These are phyloP conservation scores for Angophora floribunda DNA, from an alignment of 345 rosid species.

Conservation along the genomic window DNA sequence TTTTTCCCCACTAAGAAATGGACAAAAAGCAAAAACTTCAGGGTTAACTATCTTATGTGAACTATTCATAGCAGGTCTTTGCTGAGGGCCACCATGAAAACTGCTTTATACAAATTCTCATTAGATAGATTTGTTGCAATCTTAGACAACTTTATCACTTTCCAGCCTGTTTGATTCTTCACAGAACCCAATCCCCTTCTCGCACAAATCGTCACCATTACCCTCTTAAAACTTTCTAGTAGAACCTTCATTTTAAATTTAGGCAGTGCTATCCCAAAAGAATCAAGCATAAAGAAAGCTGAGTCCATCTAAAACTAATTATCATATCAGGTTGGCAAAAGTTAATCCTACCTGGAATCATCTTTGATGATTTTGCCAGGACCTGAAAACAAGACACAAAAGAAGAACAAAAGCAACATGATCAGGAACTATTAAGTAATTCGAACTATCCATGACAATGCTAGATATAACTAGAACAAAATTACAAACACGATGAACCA, in stretches of 20 bases:
- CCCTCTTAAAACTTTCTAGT: not conserved
- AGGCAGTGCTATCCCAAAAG: not conserved
- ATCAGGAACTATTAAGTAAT: not conserved
- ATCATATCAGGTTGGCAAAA: not conserved
- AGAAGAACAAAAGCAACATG: not conserved
- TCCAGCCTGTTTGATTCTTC: not conserved
- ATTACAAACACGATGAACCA: not conserved
- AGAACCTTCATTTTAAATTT: not conserved
- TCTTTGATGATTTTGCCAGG: conserved; percentile 87
- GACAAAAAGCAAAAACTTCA: not conserved
- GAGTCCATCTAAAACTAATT: not conserved
- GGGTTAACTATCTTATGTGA: not conserved
- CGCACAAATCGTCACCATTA: not conserved
- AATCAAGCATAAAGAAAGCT: not conserved
- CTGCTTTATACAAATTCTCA: not conserved
- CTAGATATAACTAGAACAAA: not conserved
- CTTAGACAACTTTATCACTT: not conserved
- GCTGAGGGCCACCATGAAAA: not conserved
- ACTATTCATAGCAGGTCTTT: not conserved
- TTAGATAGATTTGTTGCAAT: not conserved
- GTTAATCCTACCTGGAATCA: conserved; percentile 74
- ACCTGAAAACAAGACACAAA: conserved; percentile 43
- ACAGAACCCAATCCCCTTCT: not conserved
- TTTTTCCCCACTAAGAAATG: not conserved
- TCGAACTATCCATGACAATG: not conserved